These are phyloP conservation scores for Eucalyptus albens DNA, from an alignment of 345 rosid genomes.

Conservation along the genomic window DNA sequence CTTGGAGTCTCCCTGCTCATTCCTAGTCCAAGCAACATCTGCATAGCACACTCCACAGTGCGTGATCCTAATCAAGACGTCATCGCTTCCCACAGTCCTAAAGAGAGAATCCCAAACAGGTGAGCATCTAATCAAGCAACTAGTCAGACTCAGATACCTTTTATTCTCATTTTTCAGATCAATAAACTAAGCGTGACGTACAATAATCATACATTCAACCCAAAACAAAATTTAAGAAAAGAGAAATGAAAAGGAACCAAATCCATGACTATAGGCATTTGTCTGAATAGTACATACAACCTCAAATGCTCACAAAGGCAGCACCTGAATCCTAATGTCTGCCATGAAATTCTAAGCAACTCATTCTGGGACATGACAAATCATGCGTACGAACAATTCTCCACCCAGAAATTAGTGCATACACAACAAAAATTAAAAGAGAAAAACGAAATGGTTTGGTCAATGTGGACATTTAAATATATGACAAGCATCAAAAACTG, in stretches of 20 bases:
- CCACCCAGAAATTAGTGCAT: neutral
- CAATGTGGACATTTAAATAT: neutral
- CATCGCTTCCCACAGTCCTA: constrained; percentile 55
- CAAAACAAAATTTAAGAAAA: neutral
- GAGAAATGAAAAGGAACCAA: neutral
- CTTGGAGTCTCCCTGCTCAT: constrained; percentile 41
- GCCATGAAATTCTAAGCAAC: neutral
- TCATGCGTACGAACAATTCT: neutral
- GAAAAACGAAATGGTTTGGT: neutral
- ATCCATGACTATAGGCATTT: neutral
- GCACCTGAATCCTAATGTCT: neutral
- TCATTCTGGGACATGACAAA: neutral
- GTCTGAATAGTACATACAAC: neutral
- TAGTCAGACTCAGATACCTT: neutral
- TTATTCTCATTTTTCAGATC: neutral
- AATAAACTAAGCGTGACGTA: neutral
- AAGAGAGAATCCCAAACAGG: neutral
- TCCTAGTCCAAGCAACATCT: constrained; percentile 68
- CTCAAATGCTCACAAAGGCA: neutral
- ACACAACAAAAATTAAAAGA: neutral
- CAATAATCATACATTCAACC: neutral
- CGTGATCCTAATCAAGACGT: constrained; percentile 61
- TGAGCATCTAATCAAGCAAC: neutral
- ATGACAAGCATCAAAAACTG: neutral
- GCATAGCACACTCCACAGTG: constrained; percentile 95